Evolutionary conservation across 768 basidiomycete species (phyloP), one percentile per base, ranked within the genome.

Genomic region (Lyophyllum semitale): DNA sequence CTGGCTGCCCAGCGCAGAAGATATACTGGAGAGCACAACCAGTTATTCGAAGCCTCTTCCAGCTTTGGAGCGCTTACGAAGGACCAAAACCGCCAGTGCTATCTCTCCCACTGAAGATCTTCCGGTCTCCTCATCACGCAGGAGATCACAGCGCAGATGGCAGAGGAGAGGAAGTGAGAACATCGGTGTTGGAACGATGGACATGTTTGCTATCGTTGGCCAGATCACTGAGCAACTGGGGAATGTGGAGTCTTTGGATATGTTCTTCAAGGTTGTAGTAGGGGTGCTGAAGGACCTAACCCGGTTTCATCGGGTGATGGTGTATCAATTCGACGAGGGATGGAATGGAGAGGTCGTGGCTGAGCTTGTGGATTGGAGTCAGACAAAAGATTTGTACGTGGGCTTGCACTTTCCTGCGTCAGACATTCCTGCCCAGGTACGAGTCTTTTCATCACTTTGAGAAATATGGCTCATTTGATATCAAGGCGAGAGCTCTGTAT

Each of bases 211-310:
- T 0, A 82, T 92, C 8, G 82, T 92, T 64, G 78, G 83, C 13
- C 88, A 92, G 68, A 86, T 92, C 63, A 91, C 90, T 67, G 88
- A 93, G 57, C 91, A 93, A 53, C 78, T 92, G 3, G 84, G 84
- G 1, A 75, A 77, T 15, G 85, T 88, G 13, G 72, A 80, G 1
- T 85, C 88, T 59, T 66, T 93, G 53, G 82, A 87, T 18, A 75
- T 74, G 25, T 90, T 91, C 66, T 71, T 92, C 63, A 85, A 91
- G 63, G 77, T 91, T 44, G 81, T 84, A 1, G 89, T 88, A 3
- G 89, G 89, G 1, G 68, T 79, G 25, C 69, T 91, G 60, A 87
- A 88, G 70, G 89, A 94, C 66, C 66, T 94, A 55, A 88, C 88
- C 13, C 87, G 88, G 65, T 92, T 91, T 68, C 89, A 92, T 64